Evolutionary conservation across 805 yeast genomes (phyloP).

Genomic region (Candida bentonensis): DNA sequence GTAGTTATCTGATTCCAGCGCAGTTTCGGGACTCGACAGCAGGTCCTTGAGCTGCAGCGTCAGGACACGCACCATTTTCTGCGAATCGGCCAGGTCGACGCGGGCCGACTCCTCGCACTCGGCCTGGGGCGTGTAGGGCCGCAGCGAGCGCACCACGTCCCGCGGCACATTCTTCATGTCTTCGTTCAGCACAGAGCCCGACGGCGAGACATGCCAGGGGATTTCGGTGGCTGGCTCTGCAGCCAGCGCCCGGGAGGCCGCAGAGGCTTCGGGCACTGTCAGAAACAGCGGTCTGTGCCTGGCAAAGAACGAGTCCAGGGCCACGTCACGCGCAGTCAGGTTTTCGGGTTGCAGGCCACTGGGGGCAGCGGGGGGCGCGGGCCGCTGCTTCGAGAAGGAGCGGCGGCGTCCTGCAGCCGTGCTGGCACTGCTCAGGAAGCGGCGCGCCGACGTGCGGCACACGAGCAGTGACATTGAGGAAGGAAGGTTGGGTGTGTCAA

Average conservation of each 20-base stretch:
- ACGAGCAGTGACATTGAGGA: not conserved
- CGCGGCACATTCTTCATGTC: slow-evolving; percentile 25
- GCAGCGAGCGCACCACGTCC: slow-evolving; percentile 22
- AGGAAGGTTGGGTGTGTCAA: too few species aligned
- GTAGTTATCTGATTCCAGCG: not conserved
- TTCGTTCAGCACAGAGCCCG: slow-evolving; percentile 24
- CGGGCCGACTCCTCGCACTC: not conserved
- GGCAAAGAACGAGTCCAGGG: slow-evolving; percentile 29
- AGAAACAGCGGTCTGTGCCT: slow-evolving; percentile 33
- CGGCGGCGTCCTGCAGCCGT: not conserved
- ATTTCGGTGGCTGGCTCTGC: slow-evolving; percentile 9
- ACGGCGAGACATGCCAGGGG: slow-evolving; percentile 28
- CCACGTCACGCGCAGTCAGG: slow-evolving; percentile 5
- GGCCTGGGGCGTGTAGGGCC: slow-evolving; percentile 19
- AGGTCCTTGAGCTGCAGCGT: not conserved
- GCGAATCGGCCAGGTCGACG: not conserved
- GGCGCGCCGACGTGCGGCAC: not conserved
- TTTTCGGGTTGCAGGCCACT: not conserved
- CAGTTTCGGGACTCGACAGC: not conserved
- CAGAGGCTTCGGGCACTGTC: slow-evolving; percentile 18
- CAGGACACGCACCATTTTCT: not conserved
- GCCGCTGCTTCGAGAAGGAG: not conserved
- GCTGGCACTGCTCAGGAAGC: not conserved
- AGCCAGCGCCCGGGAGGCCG: not conserved
- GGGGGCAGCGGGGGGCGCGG: not conserved